Evolutionary conservation across 2,329 filamentous ascomycete genomes (phyloP), one percentile per base, ranked within the genome.

Genomic region (Alternaria panax): DNA sequence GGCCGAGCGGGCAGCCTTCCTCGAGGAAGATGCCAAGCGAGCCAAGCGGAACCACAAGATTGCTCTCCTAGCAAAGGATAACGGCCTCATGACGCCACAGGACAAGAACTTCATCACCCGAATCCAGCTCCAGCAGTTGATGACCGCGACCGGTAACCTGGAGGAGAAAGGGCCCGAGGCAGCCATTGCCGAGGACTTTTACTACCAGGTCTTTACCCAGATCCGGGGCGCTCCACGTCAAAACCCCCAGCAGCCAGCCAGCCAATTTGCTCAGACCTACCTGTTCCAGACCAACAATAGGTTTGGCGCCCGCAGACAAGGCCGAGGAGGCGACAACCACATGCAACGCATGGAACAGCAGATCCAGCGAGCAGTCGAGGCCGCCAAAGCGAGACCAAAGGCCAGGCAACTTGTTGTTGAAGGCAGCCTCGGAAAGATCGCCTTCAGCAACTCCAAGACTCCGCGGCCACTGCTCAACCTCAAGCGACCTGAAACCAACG

Each of bases 311-410:
- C 81, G 93, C 63, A 87, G 93, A 65, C 88, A 95, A 68, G 88
- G 89, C 61, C 87, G 92, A 59, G 92, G 90, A 42, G 93, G 92
- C 18, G 95, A 99, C 77, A 99, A 97, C 75, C 95, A 99, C 74
- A 92, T 98, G 82, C 95, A 98, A 77, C 90, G 95, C 55, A 99
- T 99, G 95, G 94, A 99, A 79, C 95, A 99, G 79, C 95, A 99
- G 79, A 96, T 99, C 12, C 94, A 97, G 77, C 89, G 95, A 57
- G 95, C 95, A 24, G 95, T 99, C 0, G 95, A 99, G 75, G 95
- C 95, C 1, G 95, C 95, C 52, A 99, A 98, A 82, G 92, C 93
- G 60, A 94, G 96, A 79, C 95, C 95, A 12, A 99, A 99, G 84
- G 97, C 96, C 75, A 96, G 96, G 73, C 93, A 97, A 77, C 85